These are phyloP conservation scores for Aplosporella prunicola DNA, from an alignment of 2,329 filamentous ascomycete genomes.

Conservation along the genomic window DNA sequence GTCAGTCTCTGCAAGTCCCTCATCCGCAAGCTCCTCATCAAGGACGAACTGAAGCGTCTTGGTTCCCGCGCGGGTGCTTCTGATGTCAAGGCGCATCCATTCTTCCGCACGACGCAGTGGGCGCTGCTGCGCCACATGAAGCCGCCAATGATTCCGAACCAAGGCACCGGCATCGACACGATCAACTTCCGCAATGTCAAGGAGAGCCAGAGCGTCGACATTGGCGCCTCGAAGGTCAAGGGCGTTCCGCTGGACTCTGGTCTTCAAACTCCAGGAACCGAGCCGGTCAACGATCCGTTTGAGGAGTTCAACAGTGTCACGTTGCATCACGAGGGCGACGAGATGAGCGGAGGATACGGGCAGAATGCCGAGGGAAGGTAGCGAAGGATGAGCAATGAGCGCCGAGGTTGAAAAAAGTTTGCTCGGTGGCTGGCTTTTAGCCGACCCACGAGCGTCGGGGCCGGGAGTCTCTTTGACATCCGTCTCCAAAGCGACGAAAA, in stretches of 20 bases:
- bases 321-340: constrained; percentile 89
- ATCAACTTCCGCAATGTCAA: constrained; percentile 98
- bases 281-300: constrained; percentile 72
- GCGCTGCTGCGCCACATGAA: constrained; percentile 96
- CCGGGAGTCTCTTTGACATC: too few relatives aligned
- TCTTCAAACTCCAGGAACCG: constrained; percentile 72
- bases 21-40: constrained; percentile 93
- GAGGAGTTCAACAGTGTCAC: constrained; percentile 99
- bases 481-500: too few relatives aligned
- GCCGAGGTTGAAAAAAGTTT: too few relatives aligned
- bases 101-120: constrained; percentile 95
- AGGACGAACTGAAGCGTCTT: constrained; percentile 88
- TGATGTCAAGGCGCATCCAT: constrained; percentile 91
- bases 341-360: constrained; percentile 24
- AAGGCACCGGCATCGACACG: constrained; percentile 83
- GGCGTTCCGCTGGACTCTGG: constrained; percentile 82
- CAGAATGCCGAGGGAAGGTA: too few relatives aligned
- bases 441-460: too few relatives aligned
- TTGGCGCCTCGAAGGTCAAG: constrained; percentile 49
- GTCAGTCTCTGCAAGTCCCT: constrained; percentile 85
- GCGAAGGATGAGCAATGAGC: too few relatives aligned
- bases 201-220: constrained; percentile 90
- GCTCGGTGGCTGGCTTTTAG: too few relatives aligned
- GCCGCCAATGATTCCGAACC: constrained; percentile 88
- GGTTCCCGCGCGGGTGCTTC: constrained; percentile 91